A percentile compares a stretch with the other conserved stretches of the same genome.
Conservation (phyloP, 176 grass and related monocot species). For the Cocos nucifera region DNA sequence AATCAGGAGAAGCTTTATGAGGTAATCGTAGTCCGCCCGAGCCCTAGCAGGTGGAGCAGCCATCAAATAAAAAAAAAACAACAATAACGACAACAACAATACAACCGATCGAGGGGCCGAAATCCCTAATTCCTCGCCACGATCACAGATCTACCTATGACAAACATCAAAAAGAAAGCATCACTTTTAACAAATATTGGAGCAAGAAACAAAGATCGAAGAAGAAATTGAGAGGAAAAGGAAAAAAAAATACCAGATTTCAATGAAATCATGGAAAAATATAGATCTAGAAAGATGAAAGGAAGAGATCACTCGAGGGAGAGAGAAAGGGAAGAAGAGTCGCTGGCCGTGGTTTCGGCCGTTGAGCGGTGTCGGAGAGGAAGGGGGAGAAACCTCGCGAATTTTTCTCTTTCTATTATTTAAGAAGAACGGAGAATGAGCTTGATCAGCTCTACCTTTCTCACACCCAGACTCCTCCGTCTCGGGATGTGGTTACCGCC, state of each 20-base stretch:
- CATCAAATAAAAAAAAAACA: slow-evolving; percentile 9
- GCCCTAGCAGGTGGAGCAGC: slow-evolving; percentile 60
- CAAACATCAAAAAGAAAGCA: no score
- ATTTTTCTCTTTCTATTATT: neutral
- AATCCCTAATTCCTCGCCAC: neutral
- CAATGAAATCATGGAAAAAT: neutral
- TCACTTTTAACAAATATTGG: no score
- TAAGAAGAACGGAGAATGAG: no score
- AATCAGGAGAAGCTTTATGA: slow-evolving; percentile 81
- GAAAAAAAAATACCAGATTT: slow-evolving; percentile 1
- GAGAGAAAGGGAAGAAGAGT: slow-evolving; percentile 8
- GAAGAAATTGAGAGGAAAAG: neutral
- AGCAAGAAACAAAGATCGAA: no score
- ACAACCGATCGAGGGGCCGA: neutral
- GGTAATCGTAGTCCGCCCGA: slow-evolving; percentile 71
- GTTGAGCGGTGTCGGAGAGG: neutral
- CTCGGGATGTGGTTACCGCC: no score
- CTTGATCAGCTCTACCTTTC: no score
- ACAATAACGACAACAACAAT: neutral
- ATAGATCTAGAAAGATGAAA: slow-evolving; percentile 9
- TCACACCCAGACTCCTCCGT: no score
- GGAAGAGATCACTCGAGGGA: slow-evolving; percentile 39
- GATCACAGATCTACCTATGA: neutral
- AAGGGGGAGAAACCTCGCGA: neutral
- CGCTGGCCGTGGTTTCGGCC: slow-evolving; percentile 6